Conservation (phyloP, 2,329 filamentous ascomycete genomes). For the Zymoseptoria pseudotritici region DNA sequence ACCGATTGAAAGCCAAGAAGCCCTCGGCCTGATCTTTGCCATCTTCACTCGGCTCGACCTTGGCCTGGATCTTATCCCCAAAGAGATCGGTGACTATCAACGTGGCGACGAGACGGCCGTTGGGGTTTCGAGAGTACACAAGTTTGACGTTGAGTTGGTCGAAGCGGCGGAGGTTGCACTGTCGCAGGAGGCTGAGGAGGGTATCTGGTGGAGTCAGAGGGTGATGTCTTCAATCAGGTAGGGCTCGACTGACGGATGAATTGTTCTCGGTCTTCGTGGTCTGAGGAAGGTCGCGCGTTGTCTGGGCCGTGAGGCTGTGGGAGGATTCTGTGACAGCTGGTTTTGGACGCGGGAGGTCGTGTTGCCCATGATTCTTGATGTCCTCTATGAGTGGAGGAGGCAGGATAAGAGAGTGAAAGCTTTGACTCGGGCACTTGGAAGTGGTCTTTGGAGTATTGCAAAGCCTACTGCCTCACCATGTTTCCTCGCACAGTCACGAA, state of each 20-base stretch:
- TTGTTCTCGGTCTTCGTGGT: conserved; percentile 1
- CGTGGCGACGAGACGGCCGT: conserved; percentile 16
- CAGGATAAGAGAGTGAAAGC: neutral
- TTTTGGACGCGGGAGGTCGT: neutral
- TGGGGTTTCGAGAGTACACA: conserved; percentile 16
- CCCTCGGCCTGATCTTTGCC: conserved; percentile 18
- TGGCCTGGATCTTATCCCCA: conserved; percentile 17
- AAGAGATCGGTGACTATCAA: conserved; percentile 14
- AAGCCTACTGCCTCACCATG: neutral
- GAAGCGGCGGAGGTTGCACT: conserved; percentile 14
- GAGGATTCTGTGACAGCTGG: neutral
- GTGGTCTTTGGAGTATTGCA: too few species aligned
- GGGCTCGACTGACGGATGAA: neutral
- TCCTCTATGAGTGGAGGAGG: neutral
- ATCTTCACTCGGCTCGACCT: conserved; percentile 15
- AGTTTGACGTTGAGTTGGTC: conserved; percentile 18
- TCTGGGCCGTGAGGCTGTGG: neutral
- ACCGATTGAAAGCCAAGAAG: conserved; percentile 17
- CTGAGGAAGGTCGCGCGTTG: neutral
- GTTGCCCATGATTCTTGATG: neutral
- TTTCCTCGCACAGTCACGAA: neutral
- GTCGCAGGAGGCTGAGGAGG: conserved; percentile 12
- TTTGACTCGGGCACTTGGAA: neutral
- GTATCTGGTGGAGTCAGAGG: conserved; percentile 4
- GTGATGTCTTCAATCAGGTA: neutral